A percentile compares a stretch with the other conserved stretches of the same genome.
phyloP scores from a whole-genome alignment of 73 alveolate genomes.

The Stentor coeruleus region DNA sequence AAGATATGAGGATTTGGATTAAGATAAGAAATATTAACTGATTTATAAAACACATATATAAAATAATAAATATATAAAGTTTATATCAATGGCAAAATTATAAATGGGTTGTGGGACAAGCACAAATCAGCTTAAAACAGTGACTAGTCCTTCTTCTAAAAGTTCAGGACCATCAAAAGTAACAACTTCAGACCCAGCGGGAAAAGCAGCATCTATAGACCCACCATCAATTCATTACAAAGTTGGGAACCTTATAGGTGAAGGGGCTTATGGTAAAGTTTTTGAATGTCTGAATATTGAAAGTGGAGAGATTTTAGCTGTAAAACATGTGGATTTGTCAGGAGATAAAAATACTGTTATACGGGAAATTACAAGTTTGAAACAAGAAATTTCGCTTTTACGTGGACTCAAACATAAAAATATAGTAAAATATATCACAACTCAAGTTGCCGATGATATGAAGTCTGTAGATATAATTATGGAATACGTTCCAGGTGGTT shows the following conservation, averaged over 20 bases:
- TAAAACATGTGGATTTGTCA: slow-evolving; percentile 60
- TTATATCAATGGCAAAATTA: too few species aligned
- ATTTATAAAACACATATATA: too few species aligned
- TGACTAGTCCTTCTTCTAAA: too few species aligned
- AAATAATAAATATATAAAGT: too few species aligned
- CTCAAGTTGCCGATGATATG: slow-evolving; percentile 26
- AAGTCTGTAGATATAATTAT: slow-evolving; percentile 27
- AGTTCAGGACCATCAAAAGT: too few species aligned
- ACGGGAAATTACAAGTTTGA: slow-evolving; percentile 28
- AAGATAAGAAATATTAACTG: too few species aligned
- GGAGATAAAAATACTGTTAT: slow-evolving; percentile 29
- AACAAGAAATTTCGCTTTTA: slow-evolving; percentile 26
- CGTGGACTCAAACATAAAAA: slow-evolving; percentile 31
- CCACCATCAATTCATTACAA: too few species aligned
- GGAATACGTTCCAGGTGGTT: slow-evolving; percentile 45
- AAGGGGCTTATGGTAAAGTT: slow-evolving; percentile 61
- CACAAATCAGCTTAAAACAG: too few species aligned
- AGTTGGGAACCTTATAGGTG: slow-evolving; percentile 47
- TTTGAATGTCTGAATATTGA: slow-evolving; percentile 64
- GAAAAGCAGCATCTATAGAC: too few species aligned
- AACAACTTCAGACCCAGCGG: too few species aligned
- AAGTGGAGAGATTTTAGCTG: slow-evolving; percentile 75
- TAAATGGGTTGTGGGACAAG: too few species aligned
- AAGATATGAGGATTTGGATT: too few species aligned
- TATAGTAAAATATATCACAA: slow-evolving; percentile 32